Conservation (phyloP, 768 basidiomycete species). For the Neoboletus brunneissimus region DNA sequence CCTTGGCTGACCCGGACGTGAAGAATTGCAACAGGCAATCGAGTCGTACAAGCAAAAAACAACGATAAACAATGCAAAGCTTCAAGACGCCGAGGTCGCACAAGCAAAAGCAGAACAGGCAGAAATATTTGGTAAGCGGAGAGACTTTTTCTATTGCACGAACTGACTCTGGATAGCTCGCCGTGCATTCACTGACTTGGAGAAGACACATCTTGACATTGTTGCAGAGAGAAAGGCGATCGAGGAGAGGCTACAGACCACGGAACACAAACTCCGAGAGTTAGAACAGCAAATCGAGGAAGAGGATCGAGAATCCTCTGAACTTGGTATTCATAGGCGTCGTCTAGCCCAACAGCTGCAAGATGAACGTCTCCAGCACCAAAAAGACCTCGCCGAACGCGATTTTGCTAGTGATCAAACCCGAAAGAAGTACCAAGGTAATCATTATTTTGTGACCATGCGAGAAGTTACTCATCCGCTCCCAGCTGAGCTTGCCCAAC, state of each 20-base stretch:
- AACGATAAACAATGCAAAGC: constrained; percentile 51
- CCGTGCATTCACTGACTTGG: constrained; percentile 57
- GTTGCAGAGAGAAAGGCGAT: constrained; percentile 50
- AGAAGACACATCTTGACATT: constrained; percentile 53
- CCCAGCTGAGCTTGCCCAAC: constrained; percentile 70
- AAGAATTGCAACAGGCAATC: constrained; percentile 62
- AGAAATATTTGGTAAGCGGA: constrained; percentile 55
- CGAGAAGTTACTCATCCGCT: constrained; percentile 5
- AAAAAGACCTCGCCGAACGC: constrained; percentile 75
- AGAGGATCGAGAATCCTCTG: constrained; percentile 63
- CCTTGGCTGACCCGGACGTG: not conserved
- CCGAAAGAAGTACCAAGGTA: constrained; percentile 84
- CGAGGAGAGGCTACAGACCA: constrained; percentile 46
- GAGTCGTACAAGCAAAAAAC: constrained; percentile 66
- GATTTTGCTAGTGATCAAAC: constrained; percentile 80
- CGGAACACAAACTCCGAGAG: constrained; percentile 55
- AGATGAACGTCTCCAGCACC: constrained; percentile 73
- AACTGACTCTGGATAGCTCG: constrained; percentile 43
- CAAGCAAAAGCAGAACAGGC: constrained; percentile 61
- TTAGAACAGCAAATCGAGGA: constrained; percentile 64
- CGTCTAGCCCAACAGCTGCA: constrained; percentile 75
- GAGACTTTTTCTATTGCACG: not conserved
- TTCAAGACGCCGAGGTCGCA: constrained; percentile 69
- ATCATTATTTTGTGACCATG: constrained; percentile 1
- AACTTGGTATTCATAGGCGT: constrained; percentile 60